Evolutionary conservation across 2,329 filamentous ascomycete species (phyloP), one percentile per base, ranked within the genome.

Genomic region (Sporothrix schenckii): DNA sequence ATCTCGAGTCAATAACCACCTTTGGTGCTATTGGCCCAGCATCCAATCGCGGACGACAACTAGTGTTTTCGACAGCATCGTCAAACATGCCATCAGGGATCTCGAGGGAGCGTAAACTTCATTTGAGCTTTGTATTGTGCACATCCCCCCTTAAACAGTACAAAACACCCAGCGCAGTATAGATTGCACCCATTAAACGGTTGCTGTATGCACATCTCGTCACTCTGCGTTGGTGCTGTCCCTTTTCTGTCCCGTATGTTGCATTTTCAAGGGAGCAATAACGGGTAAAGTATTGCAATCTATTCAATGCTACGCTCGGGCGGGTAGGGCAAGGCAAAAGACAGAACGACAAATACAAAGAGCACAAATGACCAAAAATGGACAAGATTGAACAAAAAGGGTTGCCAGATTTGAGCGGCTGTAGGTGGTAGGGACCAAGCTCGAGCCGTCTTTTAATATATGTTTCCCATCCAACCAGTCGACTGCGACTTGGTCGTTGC

Each of bases 241-340:
- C n/a, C 11, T 61, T 30, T 41, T 4, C 9, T 16, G 1, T 44
- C 21, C 21, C 39, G 30, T n/a, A 10, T n/a, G 54, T 47, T 19
- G 24, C 11, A 24, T 53, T 34, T 39, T 66, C 24, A 53, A 53
- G 49, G 63, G 63, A 66, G 30, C 30, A 66, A 53, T 53, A 66
- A 53, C 47, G 63, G 63, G 5, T 27, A 53, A 66, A 66, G 47
- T 53, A 53, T 16, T 54, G 27, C 39, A 68, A 50, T 58, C 11
- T 47, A 60, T 50, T 10, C 66, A 39, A 50, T 41, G 39, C 52
- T 21, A 60, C 52, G 66, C 65, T 58, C 66, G 27, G 53, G 13
- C 66, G 53, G 53, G 66, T 50, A 68, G 53, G 66, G 53, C 24
- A 50, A 60, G 39, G 21, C 13, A 39, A 34, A 19, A 21, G 27